Evolutionary conservation across 768 basidiomycete species (phyloP).

Genomic region (Leccinum obscurum): DNA sequence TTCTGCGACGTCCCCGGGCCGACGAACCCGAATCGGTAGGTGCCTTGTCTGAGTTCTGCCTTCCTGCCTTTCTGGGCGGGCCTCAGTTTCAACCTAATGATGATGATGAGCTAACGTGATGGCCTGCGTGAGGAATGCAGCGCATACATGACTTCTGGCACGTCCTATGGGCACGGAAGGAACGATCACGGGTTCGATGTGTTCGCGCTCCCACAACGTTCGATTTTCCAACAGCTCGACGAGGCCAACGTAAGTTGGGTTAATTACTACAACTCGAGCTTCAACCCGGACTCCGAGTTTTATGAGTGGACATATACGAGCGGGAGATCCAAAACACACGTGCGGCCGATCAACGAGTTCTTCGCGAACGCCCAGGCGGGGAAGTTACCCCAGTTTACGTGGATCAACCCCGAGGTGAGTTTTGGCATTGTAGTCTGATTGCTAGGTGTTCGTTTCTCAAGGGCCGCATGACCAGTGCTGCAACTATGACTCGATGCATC

Average conservation of each 20-base stretch:
- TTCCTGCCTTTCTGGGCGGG: not conserved
- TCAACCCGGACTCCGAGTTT: conserved; percentile 26
- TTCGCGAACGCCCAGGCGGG: conserved; percentile 24
- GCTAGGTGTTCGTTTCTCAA: not conserved
- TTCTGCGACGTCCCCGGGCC: conserved; percentile 29
- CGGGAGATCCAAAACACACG: conserved; percentile 18
- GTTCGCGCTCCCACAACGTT: conserved; percentile 27
- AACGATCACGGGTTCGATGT: conserved; percentile 16
- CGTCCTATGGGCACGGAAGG: conserved; percentile 25
- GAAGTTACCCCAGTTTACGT: conserved; percentile 27
- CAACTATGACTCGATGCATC: conserved; percentile 27
- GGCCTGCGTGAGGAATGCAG: not conserved
- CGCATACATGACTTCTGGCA: conserved; percentile 29
- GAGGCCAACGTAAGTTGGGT: conserved; percentile 26
- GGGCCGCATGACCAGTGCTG: conserved; percentile 15
- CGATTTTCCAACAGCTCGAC: conserved; percentile 30
- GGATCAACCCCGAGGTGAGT: conserved; percentile 29
- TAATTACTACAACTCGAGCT: conserved; percentile 31
- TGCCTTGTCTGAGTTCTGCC: not conserved
- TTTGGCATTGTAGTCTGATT: not conserved
- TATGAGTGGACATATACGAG: conserved; percentile 22
- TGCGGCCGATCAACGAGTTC: conserved; percentile 18
- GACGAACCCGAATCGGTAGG: conserved; percentile 28
- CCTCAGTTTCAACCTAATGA: not conserved
- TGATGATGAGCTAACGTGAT: not conserved